Evolutionary conservation across 2,329 filamentous ascomycete species (phyloP).

Genomic region (Bipolaris gigantea): DNA sequence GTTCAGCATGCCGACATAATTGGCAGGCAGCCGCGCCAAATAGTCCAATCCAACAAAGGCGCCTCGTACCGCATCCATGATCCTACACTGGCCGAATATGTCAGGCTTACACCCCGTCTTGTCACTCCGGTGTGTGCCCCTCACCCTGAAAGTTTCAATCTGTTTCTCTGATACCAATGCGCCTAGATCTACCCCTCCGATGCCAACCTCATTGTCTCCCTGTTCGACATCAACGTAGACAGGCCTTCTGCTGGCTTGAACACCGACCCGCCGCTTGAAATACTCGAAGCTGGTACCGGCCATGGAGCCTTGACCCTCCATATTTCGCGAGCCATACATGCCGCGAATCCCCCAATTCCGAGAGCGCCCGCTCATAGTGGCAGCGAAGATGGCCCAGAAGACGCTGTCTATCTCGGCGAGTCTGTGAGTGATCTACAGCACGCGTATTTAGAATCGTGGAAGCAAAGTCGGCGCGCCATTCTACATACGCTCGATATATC

Average conservation of each 20-base stretch:
- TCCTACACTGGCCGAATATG: constrained; percentile 73
- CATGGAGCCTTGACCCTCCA: constrained; percentile 78
- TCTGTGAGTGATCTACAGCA: constrained; percentile 36
- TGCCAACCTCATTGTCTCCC: constrained; percentile 71
- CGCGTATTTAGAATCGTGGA: constrained; percentile 43
- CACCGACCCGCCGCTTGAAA: constrained; percentile 60
- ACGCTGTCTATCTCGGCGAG: constrained; percentile 38
- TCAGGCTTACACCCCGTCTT: constrained; percentile 65
- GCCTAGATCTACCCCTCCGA: constrained; percentile 73
- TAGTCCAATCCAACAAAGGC: constrained; percentile 59
- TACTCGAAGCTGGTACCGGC: constrained; percentile 84
- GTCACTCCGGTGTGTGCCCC: constrained; percentile 69
- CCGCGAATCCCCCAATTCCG: constrained; percentile 63
- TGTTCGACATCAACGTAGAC: constrained; percentile 72
- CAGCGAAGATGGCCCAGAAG: constrained; percentile 27
- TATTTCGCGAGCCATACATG: constrained; percentile 74
- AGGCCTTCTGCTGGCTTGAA: constrained; percentile 39
- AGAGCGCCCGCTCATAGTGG: constrained; percentile 20
- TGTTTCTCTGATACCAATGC: background rate
- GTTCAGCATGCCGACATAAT: constrained; percentile 63
- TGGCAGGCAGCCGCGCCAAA: constrained; percentile 62
- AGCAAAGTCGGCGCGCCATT: constrained; percentile 61
- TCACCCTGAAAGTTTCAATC: background rate
- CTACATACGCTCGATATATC: constrained; percentile 74
- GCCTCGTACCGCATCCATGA: constrained; percentile 60